These are phyloP conservation scores for Drechslerella dactyloides DNA, from an alignment of 2,329 filamentous ascomycete genomes.

Conservation along the genomic window DNA sequence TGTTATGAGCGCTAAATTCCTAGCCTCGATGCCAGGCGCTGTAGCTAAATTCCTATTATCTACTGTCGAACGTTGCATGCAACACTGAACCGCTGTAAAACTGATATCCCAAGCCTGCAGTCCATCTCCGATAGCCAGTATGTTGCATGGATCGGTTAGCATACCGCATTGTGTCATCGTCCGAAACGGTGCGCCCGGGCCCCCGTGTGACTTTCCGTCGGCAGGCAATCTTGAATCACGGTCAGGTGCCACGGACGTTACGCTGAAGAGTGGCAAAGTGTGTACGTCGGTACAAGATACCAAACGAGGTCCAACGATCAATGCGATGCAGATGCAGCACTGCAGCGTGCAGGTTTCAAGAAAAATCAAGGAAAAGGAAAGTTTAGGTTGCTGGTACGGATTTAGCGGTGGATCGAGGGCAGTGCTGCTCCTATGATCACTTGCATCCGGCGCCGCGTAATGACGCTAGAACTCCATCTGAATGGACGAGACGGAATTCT, in stretches of 20 bases:
- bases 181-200: background rate
- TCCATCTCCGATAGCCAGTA: no score
- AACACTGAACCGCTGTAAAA: no score
- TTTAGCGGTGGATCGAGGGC: background rate
- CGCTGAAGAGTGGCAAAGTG: background rate
- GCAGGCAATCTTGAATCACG: background rate
- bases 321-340: no score
- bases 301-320: background rate
- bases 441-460: background rate
- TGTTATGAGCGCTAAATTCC: no score
- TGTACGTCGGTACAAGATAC: conserved; percentile 9
- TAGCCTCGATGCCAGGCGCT: no score
- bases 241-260: background rate
- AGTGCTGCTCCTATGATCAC: conserved; percentile 2
- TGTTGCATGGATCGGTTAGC: no score
- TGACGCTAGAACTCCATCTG: no score
- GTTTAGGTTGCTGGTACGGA: background rate
- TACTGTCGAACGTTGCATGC: no score
- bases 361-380: background rate
- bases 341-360: conserved; percentile 15
- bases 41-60: no score
- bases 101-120: no score
- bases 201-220: background rate
- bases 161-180: background rate
- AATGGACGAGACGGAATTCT: no score